These are phyloP conservation scores for Funneliformis mosseae DNA, from an alignment of 192 early-diverging fungal species.

Conservation along the genomic window DNA sequence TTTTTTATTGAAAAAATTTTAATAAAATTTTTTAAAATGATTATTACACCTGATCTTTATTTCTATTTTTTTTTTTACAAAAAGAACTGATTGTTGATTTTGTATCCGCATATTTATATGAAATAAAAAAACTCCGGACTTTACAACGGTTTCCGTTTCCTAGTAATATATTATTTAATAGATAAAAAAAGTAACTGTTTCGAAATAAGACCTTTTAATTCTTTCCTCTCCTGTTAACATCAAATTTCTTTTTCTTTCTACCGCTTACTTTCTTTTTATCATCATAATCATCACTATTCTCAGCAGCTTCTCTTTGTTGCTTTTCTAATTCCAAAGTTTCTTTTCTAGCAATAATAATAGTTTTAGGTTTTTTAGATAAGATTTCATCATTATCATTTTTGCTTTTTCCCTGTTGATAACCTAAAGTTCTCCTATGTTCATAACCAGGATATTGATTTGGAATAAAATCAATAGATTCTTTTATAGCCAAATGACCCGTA, in stretches of 20 bases:
- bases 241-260: neutral
- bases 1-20: no score
- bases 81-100: no score
- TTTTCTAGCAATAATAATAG: conserved; percentile 63
- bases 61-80: no score
- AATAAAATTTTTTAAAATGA: no score
- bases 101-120: no score
- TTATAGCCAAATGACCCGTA: conserved; percentile 57
- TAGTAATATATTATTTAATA: no score
- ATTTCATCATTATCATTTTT: conserved; percentile 81
- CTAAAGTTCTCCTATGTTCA: conserved; percentile 92
- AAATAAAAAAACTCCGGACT: no score
- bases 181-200: no score
- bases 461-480: conserved; percentile 65
- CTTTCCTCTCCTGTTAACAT: neutral
- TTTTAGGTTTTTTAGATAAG: conserved; percentile 59
- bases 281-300: neutral
- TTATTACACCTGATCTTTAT: no score
- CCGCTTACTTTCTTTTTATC: neutral
- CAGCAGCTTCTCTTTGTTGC: neutral
- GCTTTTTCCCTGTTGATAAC: conserved; percentile 83
- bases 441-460: conserved; percentile 79
- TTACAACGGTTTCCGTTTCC: no score
- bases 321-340: neutral
- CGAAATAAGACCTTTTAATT: no score